These are phyloP conservation scores for Hypoxylon fragiforme DNA, from an alignment of 495 filamentous ascomycete species.

Conservation along the genomic window DNA sequence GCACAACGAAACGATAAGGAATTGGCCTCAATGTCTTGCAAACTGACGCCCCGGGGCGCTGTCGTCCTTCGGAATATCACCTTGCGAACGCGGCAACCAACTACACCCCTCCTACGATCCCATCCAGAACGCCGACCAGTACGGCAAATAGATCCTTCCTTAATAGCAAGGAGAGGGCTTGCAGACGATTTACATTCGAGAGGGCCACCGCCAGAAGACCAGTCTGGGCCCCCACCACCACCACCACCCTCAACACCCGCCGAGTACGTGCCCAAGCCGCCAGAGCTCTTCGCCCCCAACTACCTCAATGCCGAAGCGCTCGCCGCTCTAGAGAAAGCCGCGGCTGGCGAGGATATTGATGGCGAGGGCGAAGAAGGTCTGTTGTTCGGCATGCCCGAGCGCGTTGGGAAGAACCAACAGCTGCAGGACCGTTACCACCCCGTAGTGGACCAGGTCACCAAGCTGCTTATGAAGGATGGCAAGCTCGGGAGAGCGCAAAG, in stretches of 20 bases:
- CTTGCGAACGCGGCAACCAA: conserved; percentile 45
- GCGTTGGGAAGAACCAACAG: conserved; percentile 62
- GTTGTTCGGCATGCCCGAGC: conserved; percentile 73
- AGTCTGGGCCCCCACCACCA: conserved; percentile 8
- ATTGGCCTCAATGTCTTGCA: conserved; percentile 53
- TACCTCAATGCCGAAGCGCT: conserved; percentile 44
- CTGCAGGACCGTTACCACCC: conserved; percentile 79
- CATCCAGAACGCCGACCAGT: conserved; percentile 1
- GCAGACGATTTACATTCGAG: conserved; percentile 24
- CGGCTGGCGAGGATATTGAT: conserved; percentile 10
- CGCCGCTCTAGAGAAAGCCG: conserved; percentile 38
- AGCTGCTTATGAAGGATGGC: conserved; percentile 86
- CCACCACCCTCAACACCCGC: conserved; percentile 2
- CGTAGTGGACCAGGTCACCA: conserved; percentile 81
- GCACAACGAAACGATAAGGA: neutral
- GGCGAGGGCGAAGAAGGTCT: conserved; percentile 53
- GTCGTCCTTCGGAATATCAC: conserved; percentile 49
- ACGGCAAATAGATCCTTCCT: neutral
- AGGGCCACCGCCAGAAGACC: conserved; percentile 6
- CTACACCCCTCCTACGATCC: conserved; percentile 13
- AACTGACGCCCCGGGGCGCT: conserved; percentile 49
- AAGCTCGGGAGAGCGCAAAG: conserved; percentile 81
- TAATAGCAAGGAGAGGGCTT: conserved; percentile 23
- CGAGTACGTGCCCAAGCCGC: conserved; percentile 14
- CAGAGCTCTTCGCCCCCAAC: conserved; percentile 35